A percentile compares a stretch with the other conserved stretches of the same genome.
Conservation (phyloP, 2,329 filamentous ascomycete species). For the Monosporascus sp. region DNA sequence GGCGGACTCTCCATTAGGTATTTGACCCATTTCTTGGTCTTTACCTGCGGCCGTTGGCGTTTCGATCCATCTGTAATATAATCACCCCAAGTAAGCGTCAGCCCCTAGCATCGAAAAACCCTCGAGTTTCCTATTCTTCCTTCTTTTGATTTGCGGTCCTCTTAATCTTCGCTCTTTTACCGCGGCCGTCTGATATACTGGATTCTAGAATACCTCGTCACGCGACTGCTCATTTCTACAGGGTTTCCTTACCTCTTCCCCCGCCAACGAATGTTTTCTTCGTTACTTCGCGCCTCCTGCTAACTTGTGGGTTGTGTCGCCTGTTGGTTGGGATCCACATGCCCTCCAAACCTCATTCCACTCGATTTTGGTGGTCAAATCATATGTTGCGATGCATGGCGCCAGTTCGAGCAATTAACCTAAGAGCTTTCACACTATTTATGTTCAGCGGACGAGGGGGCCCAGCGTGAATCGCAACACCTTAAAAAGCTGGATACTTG, state of each 20-base stretch:
- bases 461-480: neutral
- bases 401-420: neutral
- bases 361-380: neutral
- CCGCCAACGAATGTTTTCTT: neutral
- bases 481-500: neutral
- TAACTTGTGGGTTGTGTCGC: neutral
- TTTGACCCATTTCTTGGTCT: neutral
- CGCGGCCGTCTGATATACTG: neutral
- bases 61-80: neutral
- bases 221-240: neutral
- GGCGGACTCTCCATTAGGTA: neutral
- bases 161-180: neutral
- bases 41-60: neutral
- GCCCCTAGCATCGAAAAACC: no score
- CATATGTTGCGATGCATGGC: neutral
- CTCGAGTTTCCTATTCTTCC: neutral
- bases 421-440: neutral
- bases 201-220: neutral
- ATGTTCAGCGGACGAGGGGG: neutral
- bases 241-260: neutral
- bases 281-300: neutral
- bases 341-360: neutral
- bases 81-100: no score
- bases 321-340: neutral
- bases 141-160: neutral